These are phyloP conservation scores for Wallacemonas sp. DNA, from an alignment of 208 protist genomes.

Conservation along the genomic window DNA sequence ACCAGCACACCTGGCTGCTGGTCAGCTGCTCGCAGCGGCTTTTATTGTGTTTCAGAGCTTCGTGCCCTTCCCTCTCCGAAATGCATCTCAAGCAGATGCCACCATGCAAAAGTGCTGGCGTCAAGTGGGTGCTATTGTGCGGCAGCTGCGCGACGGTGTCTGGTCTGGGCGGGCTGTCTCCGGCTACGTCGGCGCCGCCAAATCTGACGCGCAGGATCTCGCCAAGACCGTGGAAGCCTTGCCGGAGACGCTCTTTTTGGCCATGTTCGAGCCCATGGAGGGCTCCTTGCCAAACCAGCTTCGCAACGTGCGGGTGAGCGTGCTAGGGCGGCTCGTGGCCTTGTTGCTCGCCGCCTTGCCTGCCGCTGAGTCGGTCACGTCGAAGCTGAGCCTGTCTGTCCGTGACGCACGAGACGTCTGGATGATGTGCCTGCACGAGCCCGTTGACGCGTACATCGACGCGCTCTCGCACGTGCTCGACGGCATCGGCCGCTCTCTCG, in stretches of 20 bases:
- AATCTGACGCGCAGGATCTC: constrained; percentile 18
- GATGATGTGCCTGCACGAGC: constrained; percentile 21
- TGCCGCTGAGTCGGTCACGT: constrained; percentile 23
- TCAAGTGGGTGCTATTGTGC: constrained; percentile 19
- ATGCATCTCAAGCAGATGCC: constrained; percentile 19
- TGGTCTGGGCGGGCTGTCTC: constrained; percentile 28
- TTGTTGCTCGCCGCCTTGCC: constrained; percentile 41
- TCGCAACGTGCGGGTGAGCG: constrained; percentile 38
- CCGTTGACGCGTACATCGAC: constrained; percentile 34
- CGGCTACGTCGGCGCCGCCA: constrained; percentile 14
- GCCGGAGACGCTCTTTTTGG: constrained; percentile 15
- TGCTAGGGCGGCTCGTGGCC: constrained; percentile 35
- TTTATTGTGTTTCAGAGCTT: constrained; percentile 28
- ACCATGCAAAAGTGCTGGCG: constrained; percentile 15
- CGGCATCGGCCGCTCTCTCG: constrained; percentile 18
- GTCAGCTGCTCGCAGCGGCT: constrained; percentile 17
- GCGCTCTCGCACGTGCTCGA: constrained; percentile 26
- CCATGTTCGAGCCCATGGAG: constrained; percentile 31
- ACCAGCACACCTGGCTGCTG: constrained; percentile 14
- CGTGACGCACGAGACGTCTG: constrained; percentile 17
- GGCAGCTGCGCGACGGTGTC: constrained; percentile 14
- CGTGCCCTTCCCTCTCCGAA: constrained; percentile 23
- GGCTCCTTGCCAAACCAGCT: constrained; percentile 41
- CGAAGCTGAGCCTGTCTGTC: constrained; percentile 21
- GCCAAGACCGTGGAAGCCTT: constrained; percentile 11